Conservation (phyloP, 495 filamentous ascomycete genomes). For the Hyphodiscus hymeniophilus region DNA sequence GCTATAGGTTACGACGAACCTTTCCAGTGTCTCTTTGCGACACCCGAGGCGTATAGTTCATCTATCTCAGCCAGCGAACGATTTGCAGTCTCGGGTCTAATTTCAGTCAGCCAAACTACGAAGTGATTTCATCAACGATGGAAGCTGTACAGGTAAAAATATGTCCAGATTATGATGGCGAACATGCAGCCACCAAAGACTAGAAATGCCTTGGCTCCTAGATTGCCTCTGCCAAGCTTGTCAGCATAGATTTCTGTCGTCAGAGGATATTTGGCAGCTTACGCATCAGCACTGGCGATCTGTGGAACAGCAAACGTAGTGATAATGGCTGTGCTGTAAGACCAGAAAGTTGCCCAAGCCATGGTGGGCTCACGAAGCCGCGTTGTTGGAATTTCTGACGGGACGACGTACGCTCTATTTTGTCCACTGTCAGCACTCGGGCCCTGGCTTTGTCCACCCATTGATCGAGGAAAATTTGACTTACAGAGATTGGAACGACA, state of each 20-base stretch:
- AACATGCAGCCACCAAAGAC: not conserved
- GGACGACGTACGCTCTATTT: not conserved
- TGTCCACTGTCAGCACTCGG: too few relatives aligned
- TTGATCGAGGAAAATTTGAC: not conserved
- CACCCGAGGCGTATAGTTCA: not conserved
- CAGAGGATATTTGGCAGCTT: not conserved
- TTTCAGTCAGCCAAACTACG: not conserved
- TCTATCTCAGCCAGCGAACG: not conserved
- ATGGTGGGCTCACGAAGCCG: not conserved
- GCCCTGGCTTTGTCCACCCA: not conserved
- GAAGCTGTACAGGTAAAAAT: not conserved
- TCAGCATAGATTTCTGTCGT: not conserved
- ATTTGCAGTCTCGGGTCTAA: not conserved
- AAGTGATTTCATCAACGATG: not conserved
- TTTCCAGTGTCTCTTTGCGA: not conserved
- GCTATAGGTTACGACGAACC: too few relatives aligned
- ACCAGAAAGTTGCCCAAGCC: not conserved
- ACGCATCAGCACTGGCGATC: not conserved
- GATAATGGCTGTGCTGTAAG: not conserved
- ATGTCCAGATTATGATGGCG: not conserved
- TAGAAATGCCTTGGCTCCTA: not conserved
- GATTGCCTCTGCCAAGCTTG: not conserved
- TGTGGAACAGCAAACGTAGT: constrained; percentile 1
- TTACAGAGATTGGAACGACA: constrained; percentile 2
- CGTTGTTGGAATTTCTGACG: not conserved